Evolutionary conservation across 2,329 filamentous ascomycete species (phyloP).

Genomic region (Pseudogymnoascus sp.): DNA sequence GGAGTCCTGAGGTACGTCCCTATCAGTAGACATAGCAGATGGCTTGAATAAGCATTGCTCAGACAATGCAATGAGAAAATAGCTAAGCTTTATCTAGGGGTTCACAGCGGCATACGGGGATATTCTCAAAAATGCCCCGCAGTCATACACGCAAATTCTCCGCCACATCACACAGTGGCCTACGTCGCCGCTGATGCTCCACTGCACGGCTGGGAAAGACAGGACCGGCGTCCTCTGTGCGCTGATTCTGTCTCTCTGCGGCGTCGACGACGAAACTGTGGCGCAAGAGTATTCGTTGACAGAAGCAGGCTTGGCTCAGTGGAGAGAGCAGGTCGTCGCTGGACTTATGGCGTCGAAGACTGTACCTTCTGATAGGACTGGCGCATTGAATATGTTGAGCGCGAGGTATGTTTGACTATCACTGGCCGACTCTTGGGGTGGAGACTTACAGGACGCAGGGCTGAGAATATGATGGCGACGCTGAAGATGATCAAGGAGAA

Average conservation of each 20-base stretch:
- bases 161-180: slow-evolving; percentile 30
- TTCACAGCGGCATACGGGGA: slow-evolving; percentile 57
- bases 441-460: slow-evolving; percentile 24
- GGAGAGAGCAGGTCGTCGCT: slow-evolving; percentile 44
- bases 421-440: slow-evolving; percentile 17
- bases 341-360: slow-evolving; percentile 44
- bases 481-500: slow-evolving; percentile 48
- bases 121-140: slow-evolving; percentile 49
- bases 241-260: slow-evolving; percentile 56
- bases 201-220: slow-evolving; percentile 74
- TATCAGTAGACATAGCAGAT: slow-evolving; percentile 6
- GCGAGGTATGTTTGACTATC: slow-evolving; percentile 25
- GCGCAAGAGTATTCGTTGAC: slow-evolving; percentile 64
- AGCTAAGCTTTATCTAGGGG: slow-evolving; percentile 34
- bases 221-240: slow-evolving; percentile 65
- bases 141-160: slow-evolving; percentile 48
- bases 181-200: slow-evolving; percentile 51
- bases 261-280: slow-evolving; percentile 51
- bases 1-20: slow-evolving; percentile 37
- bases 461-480: slow-evolving; percentile 44
- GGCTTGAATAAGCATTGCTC: neutral
- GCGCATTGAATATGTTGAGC: slow-evolving; percentile 37
- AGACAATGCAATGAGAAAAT: neutral
- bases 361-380: slow-evolving; percentile 33
- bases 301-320: slow-evolving; percentile 50